Percentiles rank a stretch among this genome's conserved stretches.
phyloP scores from a whole-genome alignment of 345 rosid species.

The Heritiera littoralis region DNA sequence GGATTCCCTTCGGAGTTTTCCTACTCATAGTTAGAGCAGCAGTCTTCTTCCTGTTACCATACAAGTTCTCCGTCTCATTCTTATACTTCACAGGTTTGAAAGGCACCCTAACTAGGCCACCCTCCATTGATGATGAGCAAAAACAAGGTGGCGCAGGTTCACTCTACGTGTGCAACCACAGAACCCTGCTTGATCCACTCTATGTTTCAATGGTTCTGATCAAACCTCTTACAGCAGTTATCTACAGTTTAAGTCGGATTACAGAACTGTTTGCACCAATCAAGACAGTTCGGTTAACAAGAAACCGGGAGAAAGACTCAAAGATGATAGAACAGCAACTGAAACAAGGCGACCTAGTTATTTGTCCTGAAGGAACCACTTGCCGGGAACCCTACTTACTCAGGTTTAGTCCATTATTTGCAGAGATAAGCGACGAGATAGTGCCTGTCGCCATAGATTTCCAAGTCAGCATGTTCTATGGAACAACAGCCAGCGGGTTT shows the following conservation, averaged over 20 bases:
- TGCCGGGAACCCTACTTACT: constrained; percentile 62
- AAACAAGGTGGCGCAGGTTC: not conserved
- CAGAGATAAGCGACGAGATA: constrained; percentile 46
- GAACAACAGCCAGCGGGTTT: constrained; percentile 58
- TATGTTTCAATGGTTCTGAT: constrained; percentile 29
- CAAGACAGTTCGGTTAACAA: constrained; percentile 37
- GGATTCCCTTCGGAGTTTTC: constrained; percentile 37
- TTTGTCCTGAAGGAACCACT: constrained; percentile 70
- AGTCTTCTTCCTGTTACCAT: constrained; percentile 27
- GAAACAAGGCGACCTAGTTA: constrained; percentile 42
- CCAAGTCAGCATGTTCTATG: constrained; percentile 47
- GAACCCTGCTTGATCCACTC: constrained; percentile 59
- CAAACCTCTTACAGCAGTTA: constrained; percentile 48
- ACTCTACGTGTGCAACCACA: constrained; percentile 57
- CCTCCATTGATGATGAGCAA: not conserved
- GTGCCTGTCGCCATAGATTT: constrained; percentile 55
- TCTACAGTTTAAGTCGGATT: constrained; percentile 48
- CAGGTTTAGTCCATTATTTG: constrained; percentile 59
- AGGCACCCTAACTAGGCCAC: constrained; percentile 17
- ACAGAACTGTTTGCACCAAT: constrained; percentile 50
- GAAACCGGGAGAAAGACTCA: constrained; percentile 46
- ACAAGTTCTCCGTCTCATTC: constrained; percentile 18
- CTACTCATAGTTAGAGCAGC: constrained; percentile 31
- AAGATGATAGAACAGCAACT: constrained; percentile 32
- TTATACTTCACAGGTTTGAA: constrained; percentile 25